A percentile compares a stretch with the other conserved stretches of the same genome.
phyloP scores from a whole-genome alignment of 441 rosid species.

The Mallotus japonicus region DNA sequence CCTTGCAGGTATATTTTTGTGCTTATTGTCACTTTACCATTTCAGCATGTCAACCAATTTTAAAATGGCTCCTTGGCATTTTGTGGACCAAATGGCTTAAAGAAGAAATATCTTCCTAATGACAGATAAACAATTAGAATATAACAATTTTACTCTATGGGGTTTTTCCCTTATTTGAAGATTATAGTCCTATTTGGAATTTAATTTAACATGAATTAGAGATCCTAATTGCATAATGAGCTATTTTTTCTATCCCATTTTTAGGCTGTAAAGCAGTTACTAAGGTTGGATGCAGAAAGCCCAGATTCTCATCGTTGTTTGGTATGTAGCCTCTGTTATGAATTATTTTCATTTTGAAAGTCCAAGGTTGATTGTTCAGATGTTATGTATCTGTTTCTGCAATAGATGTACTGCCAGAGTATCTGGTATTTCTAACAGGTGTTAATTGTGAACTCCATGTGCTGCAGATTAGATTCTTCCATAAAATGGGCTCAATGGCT shows the following conservation, averaged over 20 bases:
- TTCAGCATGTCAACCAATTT: neutral
- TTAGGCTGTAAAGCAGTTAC: conserved; percentile 89
- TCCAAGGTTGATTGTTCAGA: neutral
- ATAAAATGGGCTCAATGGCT: conserved; percentile 58
- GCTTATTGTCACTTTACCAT: neutral
- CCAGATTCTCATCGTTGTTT: conserved; percentile 93
- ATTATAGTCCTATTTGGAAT: neutral
- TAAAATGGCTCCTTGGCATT: neutral
- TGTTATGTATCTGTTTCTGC: neutral
- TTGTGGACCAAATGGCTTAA: neutral
- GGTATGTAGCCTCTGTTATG: conserved; percentile 48
- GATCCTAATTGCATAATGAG: neutral
- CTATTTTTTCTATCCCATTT: neutral
- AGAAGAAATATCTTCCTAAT: neutral
- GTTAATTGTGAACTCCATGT: conserved; percentile 25
- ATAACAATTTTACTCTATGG: neutral
- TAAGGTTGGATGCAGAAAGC: conserved; percentile 82
- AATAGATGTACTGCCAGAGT: neutral
- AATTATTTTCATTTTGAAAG: neutral
- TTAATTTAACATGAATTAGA: neutral
- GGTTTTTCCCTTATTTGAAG: neutral
- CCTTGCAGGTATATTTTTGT: conserved; percentile 69
- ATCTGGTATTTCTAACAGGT: conserved; percentile 5
- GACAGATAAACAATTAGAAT: conserved; percentile 7
- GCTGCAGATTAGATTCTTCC: conserved; percentile 86